Evolutionary conservation across 495 filamentous ascomycete genomes (phyloP).

Genomic region (Hypoxylon cercidicola): DNA sequence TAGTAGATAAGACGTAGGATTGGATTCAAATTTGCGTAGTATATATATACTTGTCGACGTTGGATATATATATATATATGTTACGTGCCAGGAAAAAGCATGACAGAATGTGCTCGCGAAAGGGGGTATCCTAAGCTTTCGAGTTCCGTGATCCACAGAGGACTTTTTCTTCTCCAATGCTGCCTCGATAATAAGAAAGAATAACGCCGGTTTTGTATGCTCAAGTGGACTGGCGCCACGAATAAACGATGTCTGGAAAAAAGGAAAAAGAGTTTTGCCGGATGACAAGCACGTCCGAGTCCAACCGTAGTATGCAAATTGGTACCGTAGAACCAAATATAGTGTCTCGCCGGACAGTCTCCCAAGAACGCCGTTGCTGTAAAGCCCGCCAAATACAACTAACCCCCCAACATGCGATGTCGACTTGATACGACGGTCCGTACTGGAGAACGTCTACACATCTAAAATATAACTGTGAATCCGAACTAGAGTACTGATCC

Average conservation of each 20-base stretch:
- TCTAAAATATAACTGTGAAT: slow-evolving; percentile 23
- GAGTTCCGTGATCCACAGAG: slow-evolving; percentile 36
- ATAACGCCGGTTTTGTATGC: slow-evolving; percentile 42
- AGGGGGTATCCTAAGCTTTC: slow-evolving; percentile 42
- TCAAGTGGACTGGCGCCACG: slow-evolving; percentile 39
- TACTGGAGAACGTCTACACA: slow-evolving; percentile 18
- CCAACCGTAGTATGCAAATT: slow-evolving; percentile 36
- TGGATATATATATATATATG: slow-evolving; percentile 34
- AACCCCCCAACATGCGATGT: slow-evolving; percentile 25
- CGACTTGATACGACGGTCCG: slow-evolving; percentile 17
- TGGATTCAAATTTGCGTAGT: slow-evolving; percentile 33
- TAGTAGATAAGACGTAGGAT: slow-evolving; percentile 22
- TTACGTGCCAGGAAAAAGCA: slow-evolving; percentile 15
- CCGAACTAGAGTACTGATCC: neutral
- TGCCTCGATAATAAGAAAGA: slow-evolving; percentile 18
- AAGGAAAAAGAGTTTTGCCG: slow-evolving; percentile 27
- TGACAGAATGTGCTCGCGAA: slow-evolving; percentile 31
- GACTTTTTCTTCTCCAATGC: slow-evolving; percentile 31
- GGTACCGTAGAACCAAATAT: slow-evolving; percentile 35
- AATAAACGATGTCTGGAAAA: slow-evolving; percentile 25
- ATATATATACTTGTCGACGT: slow-evolving; percentile 33
- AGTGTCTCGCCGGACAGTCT: slow-evolving; percentile 33
- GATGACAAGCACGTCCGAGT: slow-evolving; percentile 32
- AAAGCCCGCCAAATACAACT: slow-evolving; percentile 32
- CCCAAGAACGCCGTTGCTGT: slow-evolving; percentile 37